These are phyloP conservation scores for Bruguiera parviflora DNA, from an alignment of 345 rosid species.

Conservation along the genomic window DNA sequence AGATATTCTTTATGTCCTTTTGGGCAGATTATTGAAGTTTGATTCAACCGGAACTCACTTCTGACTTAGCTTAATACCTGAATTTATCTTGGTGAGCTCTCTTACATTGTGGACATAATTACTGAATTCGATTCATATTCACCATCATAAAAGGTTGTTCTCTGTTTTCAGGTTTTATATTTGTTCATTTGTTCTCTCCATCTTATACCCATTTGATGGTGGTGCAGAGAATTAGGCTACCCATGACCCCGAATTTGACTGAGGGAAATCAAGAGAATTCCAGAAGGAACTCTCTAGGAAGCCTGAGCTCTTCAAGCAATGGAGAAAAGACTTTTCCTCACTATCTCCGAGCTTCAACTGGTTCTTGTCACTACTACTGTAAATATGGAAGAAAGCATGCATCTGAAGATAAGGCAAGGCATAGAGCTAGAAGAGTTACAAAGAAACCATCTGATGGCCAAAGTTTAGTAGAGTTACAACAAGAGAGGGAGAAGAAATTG, in stretches of 20 bases:
- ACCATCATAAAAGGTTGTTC: neutral
- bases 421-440: conserved; percentile 36
- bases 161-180: conserved; percentile 13
- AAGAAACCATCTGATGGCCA: conserved; percentile 34
- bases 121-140: neutral
- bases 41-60: neutral
- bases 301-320: conserved; percentile 25
- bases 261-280: conserved; percentile 27
- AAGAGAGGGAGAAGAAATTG: conserved; percentile 29
- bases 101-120: neutral
- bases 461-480: conserved; percentile 28
- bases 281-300: conserved; percentile 46
- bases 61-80: neutral
- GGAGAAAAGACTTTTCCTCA: conserved; percentile 48
- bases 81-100: conserved; percentile 4
- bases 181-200: conserved; percentile 5
- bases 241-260: conserved; percentile 29
- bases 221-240: conserved; percentile 31
- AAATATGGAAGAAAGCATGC: conserved; percentile 62
- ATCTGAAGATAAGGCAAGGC: conserved; percentile 41
- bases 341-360: conserved; percentile 68
- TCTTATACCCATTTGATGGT: conserved; percentile 38
- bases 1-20: neutral
- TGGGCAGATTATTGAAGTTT: neutral
- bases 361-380: conserved; percentile 82